These are phyloP conservation scores for Lecanicillium sp. DNA, from an alignment of 2,329 filamentous ascomycete species.

Conservation along the genomic window DNA sequence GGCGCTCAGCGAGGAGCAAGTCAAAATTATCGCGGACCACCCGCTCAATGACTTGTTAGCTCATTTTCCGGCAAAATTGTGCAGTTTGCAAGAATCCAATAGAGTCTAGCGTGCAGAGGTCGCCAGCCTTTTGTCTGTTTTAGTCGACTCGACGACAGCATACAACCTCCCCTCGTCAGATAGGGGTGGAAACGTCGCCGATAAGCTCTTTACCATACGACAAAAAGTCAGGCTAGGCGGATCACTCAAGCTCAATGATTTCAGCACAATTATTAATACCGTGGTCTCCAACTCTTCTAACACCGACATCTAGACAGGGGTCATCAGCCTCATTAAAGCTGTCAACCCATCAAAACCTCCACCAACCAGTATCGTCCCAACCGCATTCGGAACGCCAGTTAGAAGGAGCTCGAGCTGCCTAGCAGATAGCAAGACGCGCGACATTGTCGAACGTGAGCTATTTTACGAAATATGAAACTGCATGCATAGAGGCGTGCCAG, in stretches of 20 bases:
- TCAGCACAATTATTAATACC: conserved; percentile 3
- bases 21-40: conserved; percentile 9
- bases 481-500: conserved; percentile 5
- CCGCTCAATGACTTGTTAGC: conserved; percentile 8
- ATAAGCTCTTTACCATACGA: conserved; percentile 5
- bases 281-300: conserved; percentile 4
- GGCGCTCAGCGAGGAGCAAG: conserved; percentile 8
- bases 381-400: conserved; percentile 4
- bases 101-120: conserved; percentile 1
- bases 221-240: conserved; percentile 5
- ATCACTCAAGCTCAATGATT: background rate
- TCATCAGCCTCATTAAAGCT: conserved; percentile 6
- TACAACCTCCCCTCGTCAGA: conserved; percentile 4
- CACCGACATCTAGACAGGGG: conserved; percentile 5
- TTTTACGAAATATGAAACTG: conserved; percentile 6
- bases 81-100: conserved; percentile 3
- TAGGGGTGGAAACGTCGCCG: background rate
- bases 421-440: conserved; percentile 7
- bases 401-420: conserved; percentile 8
- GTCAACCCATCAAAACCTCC: conserved; percentile 5
- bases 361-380: conserved; percentile 2
- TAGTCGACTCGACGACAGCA: conserved; percentile 4
- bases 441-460: conserved; percentile 6
- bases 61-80: conserved; percentile 4
- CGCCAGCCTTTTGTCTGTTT: conserved; percentile 1